Conservation (phyloP, 1,139 yeast genomes). For the Yarrowia galli region DNA sequence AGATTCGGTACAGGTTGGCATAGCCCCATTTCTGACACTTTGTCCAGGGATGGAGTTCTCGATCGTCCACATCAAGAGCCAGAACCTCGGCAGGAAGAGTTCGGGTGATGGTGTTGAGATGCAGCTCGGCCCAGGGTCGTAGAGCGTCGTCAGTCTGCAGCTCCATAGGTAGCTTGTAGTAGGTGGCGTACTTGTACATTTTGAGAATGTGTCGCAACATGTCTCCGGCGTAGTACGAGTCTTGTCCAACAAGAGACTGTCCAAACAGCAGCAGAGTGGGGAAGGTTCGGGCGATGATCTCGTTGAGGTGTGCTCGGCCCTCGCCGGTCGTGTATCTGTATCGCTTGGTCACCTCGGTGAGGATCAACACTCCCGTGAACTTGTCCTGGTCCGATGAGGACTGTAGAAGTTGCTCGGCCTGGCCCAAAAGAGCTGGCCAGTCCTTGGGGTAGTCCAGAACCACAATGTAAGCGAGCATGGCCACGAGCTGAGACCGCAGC, state of each 20-base stretch:
- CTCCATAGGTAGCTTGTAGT: conserved; percentile 72
- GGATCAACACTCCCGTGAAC: conserved; percentile 78
- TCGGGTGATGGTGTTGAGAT: conserved; percentile 70
- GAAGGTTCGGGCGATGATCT: conserved; percentile 67
- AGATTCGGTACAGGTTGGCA: conserved; percentile 78
- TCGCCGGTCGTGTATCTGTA: conserved; percentile 79
- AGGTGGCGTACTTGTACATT: conserved; percentile 81
- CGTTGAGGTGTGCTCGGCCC: conserved; percentile 64
- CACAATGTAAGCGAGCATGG: conserved; percentile 72
- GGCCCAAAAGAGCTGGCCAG: conserved; percentile 74
- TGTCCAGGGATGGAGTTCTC: conserved; percentile 63
- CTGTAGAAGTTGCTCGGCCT: conserved; percentile 65
- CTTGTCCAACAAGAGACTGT: conserved; percentile 59
- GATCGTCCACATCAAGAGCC: conserved; percentile 57
- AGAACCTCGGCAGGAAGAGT: conserved; percentile 61
- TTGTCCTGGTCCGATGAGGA: conserved; percentile 63
- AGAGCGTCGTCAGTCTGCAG: conserved; percentile 68
- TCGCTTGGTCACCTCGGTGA: conserved; percentile 75
- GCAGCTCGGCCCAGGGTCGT: conserved; percentile 78
- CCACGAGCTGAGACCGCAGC: conserved; percentile 66
- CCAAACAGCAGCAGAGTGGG: conserved; percentile 76
- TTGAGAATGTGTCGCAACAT: conserved; percentile 79
- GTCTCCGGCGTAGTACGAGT: conserved; percentile 64
- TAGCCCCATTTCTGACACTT: conserved; percentile 93
- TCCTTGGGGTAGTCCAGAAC: conserved; percentile 69